Evolutionary conservation across 2,329 filamentous ascomycete species (phyloP), one percentile per base, ranked within the genome.

Genomic region (Stenocarpella maydis): DNA sequence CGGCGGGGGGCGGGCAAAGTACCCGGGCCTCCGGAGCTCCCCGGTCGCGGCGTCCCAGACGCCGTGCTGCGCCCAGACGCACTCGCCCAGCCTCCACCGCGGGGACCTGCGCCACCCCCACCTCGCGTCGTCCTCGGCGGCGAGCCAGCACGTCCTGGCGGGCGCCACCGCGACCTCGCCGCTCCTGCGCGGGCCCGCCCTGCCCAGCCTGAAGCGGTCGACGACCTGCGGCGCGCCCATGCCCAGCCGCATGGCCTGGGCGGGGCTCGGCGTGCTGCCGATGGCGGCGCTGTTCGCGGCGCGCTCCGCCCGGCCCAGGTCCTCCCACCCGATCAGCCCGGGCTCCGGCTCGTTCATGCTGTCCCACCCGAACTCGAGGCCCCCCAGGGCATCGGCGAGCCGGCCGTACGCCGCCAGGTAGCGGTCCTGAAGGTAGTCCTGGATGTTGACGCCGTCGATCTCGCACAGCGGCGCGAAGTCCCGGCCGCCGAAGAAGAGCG

Each of bases 341-440:
- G 72, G 47, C 55, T 74, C 73, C 0, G 74, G 74, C 67, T 75
- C 74, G 17, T 75, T 75, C 73, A 75, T 75, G n/a, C 73, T 72
- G 26, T 75, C 74, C 58, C 71, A 75, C 0, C 66, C 74, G 41
- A 74, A 74, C 7, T 69, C 69, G 15, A 75, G 47, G 19, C 74
- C 69, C 1, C 71, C 69, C n/a, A 75, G 65, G 12, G 43, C 54
- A n/a, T 69, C 65, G 4, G 70, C 71, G 5, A 75, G 43, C 4
- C 68, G 58, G 15, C 52, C 71, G 24, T 74, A 75, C 28, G 74
- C 74, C 1, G 71, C 71, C 28, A 74, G 65, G 28, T 74, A 75
- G 43, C 72, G 74, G 26, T 41, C 19, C 52, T 75, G 74, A n/a
- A 75, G 67, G 61, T 74, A 75, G 52, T 75, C 74, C 65, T 75